Base-by-base conservation (phyloP, 192 early-diverging fungal genomes). In the Umbelopsis sp. region DNA sequence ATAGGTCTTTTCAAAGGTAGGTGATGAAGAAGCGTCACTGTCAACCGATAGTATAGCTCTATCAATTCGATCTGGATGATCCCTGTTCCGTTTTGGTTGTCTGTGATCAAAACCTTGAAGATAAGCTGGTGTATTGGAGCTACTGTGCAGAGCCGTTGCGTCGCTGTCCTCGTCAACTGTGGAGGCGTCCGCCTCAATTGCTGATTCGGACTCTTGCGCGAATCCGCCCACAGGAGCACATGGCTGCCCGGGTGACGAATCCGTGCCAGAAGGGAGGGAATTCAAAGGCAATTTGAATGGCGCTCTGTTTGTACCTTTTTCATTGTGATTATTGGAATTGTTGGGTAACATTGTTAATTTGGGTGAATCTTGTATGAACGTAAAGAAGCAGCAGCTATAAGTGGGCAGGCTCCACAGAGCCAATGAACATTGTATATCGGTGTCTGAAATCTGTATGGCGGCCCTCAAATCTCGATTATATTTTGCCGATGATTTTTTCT, bases 131-230 rank as follows among this genome's bases (percentile, higher is more conserved):
- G 1, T 4, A 35, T 61, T 61, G 21, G 55, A 61, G 30, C 55
- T n/a, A 35, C 55, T 61, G 55, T 18, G 55, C 10, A 61, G 6
- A 35, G 55, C 30, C 27, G 55, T 61, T 13, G 55, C 27, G 18
- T 61, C 55, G 13, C 55, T 61, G 30, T 61, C 55, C 7, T 33
- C 27, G 1, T 25, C 55, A 61, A 61, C 30, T 7, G 55, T 61
- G 25, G 55, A 61, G 11, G 55, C 55, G 12, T 61, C 55, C 10
- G 55, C 55, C 55, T 61, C 55, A 61, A 61, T 61, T 1, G 55
- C 55, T 16, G 55, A 61, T 61, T 61, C 55, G 10, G 55, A 61
- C 3, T 61, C 55, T 7, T 16, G 55, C 16, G 55, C 55, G 25
- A 61, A 61, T 12, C 55, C 55, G 25, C 48, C 48, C 0, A 21